phyloP scores from a whole-genome alignment of 176 grass and related monocot species.

The Zea mays region DNA sequence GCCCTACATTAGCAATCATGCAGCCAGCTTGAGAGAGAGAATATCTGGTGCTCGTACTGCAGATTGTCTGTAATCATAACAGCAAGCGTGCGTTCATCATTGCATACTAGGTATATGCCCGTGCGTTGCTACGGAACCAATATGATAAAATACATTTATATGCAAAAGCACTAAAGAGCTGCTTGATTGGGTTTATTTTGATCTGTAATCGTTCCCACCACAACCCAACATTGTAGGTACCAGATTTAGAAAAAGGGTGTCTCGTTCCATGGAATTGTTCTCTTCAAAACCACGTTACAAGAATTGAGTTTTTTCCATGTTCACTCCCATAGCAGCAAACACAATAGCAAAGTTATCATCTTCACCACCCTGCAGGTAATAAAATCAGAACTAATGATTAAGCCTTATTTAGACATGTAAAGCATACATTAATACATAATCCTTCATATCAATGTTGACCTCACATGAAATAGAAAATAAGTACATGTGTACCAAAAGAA shows the following conservation, averaged over 20 bases:
- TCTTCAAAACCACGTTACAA: constrained; percentile 99
- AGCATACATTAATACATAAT: too few relatives aligned
- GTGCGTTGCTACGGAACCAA: too few relatives aligned
- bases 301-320: constrained; percentile 99
- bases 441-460: too few relatives aligned
- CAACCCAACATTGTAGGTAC: constrained; percentile 35
- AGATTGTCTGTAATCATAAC: constrained; percentile 1
- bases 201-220: too few relatives aligned
- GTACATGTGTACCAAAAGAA: too few relatives aligned
- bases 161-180: too few relatives aligned
- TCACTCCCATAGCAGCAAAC: constrained; percentile 99
- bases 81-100: constrained; percentile 11
- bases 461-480: too few relatives aligned
- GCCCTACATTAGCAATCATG: neutral
- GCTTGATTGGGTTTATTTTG: too few relatives aligned
- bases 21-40: neutral
- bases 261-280: constrained; percentile 96
- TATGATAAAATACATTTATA: too few relatives aligned
- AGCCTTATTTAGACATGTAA: too few relatives aligned
- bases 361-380: constrained; percentile 59
- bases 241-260: constrained; percentile 99
- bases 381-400: too few relatives aligned
- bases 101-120: neutral
- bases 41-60: constrained; percentile 25
- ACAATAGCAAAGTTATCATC: constrained; percentile 99